These are phyloP conservation scores for Trichoderma brevicompactum DNA, from an alignment of 2,329 filamentous ascomycete species.

Conservation along the genomic window DNA sequence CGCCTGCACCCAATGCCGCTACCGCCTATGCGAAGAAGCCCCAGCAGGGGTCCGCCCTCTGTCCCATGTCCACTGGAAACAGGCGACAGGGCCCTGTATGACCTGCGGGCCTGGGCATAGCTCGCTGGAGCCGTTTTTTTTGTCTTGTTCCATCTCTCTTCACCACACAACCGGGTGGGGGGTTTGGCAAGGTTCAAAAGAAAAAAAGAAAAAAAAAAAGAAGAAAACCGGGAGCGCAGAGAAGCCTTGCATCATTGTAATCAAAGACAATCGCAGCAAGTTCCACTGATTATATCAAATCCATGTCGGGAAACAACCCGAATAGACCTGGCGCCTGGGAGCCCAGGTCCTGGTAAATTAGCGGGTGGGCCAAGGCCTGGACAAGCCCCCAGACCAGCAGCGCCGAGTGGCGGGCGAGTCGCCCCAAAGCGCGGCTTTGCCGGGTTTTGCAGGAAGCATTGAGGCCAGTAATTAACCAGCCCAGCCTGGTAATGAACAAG, in stretches of 20 bases:
- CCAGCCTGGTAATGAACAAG: too few relatives aligned
- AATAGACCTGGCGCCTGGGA: slow-evolving; percentile 15
- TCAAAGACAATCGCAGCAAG: slow-evolving; percentile 11
- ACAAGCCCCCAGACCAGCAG: slow-evolving; percentile 1
- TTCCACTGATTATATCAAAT: slow-evolving; percentile 17
- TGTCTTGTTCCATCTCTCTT: not conserved
- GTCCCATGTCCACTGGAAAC: slow-evolving; percentile 14
- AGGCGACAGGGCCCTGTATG: slow-evolving; percentile 12
- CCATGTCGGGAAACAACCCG: slow-evolving; percentile 22
- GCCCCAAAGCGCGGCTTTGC: slow-evolving; percentile 10
- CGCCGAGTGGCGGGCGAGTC: not conserved
- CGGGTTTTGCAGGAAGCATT: slow-evolving; percentile 18
- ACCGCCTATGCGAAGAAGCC: slow-evolving; percentile 1
- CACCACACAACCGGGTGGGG: not conserved
- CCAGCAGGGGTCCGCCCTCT: slow-evolving; percentile 1
- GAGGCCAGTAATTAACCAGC: not conserved
- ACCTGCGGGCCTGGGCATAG: not conserved
- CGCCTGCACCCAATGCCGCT: not conserved
- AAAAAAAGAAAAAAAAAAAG: slow-evolving; percentile 1
- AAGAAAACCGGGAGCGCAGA: slow-evolving; percentile 1
- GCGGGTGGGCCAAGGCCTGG: slow-evolving; percentile 26
- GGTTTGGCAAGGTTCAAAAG: not conserved
- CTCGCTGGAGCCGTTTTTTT: not conserved
- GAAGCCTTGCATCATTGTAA: slow-evolving; percentile 3
- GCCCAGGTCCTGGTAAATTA: slow-evolving; percentile 19